Evolutionary conservation across 805 yeast genomes (phyloP).

Genomic region (Tetrapisispora fleetii): DNA sequence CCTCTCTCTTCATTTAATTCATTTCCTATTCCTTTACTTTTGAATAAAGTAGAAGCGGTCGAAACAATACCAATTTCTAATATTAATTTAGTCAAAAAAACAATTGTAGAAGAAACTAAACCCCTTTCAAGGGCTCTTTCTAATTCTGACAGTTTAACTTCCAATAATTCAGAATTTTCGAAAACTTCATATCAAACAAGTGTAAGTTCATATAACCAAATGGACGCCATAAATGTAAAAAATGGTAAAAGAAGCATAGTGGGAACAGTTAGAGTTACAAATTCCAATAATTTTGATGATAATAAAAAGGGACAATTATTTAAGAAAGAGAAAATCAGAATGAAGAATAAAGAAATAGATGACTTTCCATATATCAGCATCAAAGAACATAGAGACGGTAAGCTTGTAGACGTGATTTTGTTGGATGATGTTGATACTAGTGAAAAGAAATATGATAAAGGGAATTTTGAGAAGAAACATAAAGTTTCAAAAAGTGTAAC

Average conservation of each 20-base stretch:
- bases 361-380: conserved; percentile 2
- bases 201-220: conserved; percentile 8
- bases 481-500: not conserved
- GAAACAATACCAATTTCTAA: not conserved
- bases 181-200: conserved; percentile 13
- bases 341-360: not conserved
- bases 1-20: conserved; percentile 21
- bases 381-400: conserved; percentile 14
- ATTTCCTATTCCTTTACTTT: conserved; percentile 7
- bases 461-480: not conserved
- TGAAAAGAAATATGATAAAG: not conserved
- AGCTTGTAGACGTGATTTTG: conserved; percentile 19
- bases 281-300: not conserved
- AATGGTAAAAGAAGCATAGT: not conserved
- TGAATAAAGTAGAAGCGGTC: too few species aligned
- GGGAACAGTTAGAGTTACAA: not conserved
- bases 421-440: conserved; percentile 14
- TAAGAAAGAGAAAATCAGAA: not conserved
- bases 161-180: conserved; percentile 23
- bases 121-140: conserved; percentile 6
- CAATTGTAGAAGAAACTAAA: not conserved
- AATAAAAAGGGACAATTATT: not conserved
- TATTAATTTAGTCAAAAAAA: not conserved
- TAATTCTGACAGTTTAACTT: conserved; percentile 16
- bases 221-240: not conserved